Base-by-base conservation (phyloP, 768 basidiomycete genomes). In the Lactarius sp. region DNA sequence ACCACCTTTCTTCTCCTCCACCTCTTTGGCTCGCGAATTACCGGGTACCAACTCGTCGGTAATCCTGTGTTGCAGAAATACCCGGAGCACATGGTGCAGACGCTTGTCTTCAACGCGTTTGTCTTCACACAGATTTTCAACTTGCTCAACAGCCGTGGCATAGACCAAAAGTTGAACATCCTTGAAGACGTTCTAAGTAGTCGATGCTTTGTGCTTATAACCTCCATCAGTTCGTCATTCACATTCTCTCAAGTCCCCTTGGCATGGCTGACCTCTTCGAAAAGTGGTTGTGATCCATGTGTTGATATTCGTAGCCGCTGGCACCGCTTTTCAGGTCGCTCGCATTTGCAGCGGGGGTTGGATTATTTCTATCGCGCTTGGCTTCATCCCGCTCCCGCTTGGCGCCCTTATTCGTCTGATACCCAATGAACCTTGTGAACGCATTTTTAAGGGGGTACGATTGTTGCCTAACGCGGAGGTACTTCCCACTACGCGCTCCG, bases 51-150 rank as follows among this genome's bases (percentile, higher is more conserved):
- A 36, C 62, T 78, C 52, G 71, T 70, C 37, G 62, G 62, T 33
- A 69, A 77, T 50, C 69, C 71, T 1, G 56, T 68, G 3, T 61
- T 63, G 4, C 74, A 77, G 41, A 68, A 71, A 13, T 61, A 79
- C 4, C 75, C 80, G 52, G 71, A 83, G 27, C 68, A 75, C 4
- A 74, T 85, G 42, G 79, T 95, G 27, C 85, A 87, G 70, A 94
- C 96, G 0, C 77, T 98, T 18, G 92, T 98, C 39, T 99, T 98
- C 84, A 98, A 98, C 70, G 82, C 87, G 16, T 99, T 98, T 70
- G 95, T 98, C 51, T 98, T 98, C 73, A 91, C 92, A 34, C 97
- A 98, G 74, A 94, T 99, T 69, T 94, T 90, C 82, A 96, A 95
- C 76, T 94, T 92, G 49, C 74, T 98, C 74, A 99, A 98, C 72